Percentiles rank a stretch among this genome's conserved stretches.
phyloP scores from a whole-genome alignment of 2,329 filamentous ascomycete species.

The Trichoderma aggressivum region DNA sequence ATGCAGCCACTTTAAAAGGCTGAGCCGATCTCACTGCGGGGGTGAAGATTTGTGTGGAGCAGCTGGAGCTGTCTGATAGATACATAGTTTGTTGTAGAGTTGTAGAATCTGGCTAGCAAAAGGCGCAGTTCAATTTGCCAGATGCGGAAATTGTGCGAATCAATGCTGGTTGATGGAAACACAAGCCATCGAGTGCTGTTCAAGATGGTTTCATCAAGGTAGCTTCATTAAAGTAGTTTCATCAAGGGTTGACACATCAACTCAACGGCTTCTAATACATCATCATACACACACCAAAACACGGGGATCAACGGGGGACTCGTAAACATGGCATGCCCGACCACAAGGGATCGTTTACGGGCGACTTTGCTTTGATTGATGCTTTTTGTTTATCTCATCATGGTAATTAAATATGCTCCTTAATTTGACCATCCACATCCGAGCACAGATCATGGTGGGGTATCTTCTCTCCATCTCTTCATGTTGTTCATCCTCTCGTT shows the following conservation, averaged over 20 bases:
- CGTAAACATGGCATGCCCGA: not conserved
- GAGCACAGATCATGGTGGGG: conserved; percentile 10
- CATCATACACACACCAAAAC: not conserved
- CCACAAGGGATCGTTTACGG: not conserved
- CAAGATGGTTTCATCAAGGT: not conserved
- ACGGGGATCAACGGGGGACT: not conserved
- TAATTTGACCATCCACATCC: conserved; percentile 10
- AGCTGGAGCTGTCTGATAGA: not conserved
- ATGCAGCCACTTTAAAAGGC: not conserved
- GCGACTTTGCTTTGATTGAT: not conserved
- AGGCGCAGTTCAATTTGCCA: not conserved
- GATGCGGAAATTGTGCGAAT: not conserved
- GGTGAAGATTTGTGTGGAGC: not conserved
- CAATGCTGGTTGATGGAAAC: not conserved
- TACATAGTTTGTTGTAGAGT: not conserved
- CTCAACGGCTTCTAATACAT: not conserved
- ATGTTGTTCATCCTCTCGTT: not conserved
- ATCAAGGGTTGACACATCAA: not conserved
- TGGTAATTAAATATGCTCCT: conserved; percentile 4
- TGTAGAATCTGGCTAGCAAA: not conserved
- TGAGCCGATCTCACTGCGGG: not conserved
- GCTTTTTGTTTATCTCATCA: not conserved
- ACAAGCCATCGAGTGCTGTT: not conserved
- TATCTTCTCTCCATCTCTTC: conserved; percentile 4
- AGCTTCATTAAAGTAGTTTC: no score